Conservation (phyloP, 2,329 filamentous ascomycete species). For the Domatiomyces catenatus region DNA sequence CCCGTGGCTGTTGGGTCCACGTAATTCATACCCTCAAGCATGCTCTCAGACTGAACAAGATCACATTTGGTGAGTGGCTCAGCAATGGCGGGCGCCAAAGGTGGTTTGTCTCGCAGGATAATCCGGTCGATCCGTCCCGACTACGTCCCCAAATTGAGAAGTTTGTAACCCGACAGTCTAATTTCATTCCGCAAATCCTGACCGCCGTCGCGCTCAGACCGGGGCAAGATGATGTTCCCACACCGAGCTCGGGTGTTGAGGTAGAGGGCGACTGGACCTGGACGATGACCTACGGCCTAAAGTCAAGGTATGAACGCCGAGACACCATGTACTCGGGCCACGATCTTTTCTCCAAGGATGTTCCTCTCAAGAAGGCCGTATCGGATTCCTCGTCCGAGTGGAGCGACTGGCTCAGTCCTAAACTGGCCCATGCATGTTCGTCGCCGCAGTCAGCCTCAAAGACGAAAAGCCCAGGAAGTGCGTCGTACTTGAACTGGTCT, state of each 20-base stretch:
- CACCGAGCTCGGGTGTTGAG: constrained; percentile 8
- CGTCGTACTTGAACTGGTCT: background rate
- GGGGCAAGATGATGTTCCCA: constrained; percentile 10
- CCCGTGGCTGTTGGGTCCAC: constrained; percentile 12
- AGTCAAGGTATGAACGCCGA: background rate
- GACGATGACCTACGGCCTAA: constrained; percentile 11
- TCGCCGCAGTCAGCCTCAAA: background rate
- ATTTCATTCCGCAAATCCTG: constrained; percentile 7
- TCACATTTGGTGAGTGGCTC: constrained; percentile 13
- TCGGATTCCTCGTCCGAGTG: background rate
- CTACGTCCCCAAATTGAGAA: constrained; percentile 10
- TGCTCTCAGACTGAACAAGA: constrained; percentile 6
- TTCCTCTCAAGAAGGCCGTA: background rate
- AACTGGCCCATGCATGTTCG: background rate
- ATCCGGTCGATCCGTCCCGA: constrained; percentile 4
- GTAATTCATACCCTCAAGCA: constrained; percentile 10
- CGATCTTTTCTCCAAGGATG: background rate
- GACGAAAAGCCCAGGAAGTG: background rate
- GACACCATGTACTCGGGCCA: background rate
- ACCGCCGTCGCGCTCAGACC: constrained; percentile 12
- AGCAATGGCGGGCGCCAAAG: constrained; percentile 13
- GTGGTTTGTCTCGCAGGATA: constrained; percentile 12
- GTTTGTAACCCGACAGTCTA: constrained; percentile 7
- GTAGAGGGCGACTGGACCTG: constrained; percentile 12
- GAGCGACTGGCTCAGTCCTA: background rate